Conservation (phyloP, 139 green algal species). For the Desmodesmus armatus region DNA sequence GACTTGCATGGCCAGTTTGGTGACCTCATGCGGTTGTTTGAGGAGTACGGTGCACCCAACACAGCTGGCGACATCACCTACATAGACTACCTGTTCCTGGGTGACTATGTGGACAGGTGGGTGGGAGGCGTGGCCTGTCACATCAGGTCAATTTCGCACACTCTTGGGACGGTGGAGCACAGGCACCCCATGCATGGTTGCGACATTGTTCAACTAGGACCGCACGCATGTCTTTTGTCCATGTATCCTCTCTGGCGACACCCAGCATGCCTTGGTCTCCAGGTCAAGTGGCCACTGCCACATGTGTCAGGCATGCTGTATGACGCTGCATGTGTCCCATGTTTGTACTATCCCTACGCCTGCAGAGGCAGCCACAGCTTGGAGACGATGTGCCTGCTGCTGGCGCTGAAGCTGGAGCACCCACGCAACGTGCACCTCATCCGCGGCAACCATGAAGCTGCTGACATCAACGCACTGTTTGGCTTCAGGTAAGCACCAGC, state of each 20-base stretch:
- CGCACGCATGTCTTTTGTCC: too few species aligned
- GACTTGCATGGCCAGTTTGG: slow-evolving; percentile 99
- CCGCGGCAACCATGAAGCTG: slow-evolving; percentile 97
- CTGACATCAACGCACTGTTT: slow-evolving; percentile 99
- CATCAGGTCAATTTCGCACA: too few species aligned
- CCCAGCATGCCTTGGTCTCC: too few species aligned
- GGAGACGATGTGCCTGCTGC: slow-evolving; percentile 93
- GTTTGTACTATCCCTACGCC: too few species aligned
- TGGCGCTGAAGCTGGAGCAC: slow-evolving; percentile 97
- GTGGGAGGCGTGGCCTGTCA: slow-evolving; percentile 40
- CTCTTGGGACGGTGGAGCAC: too few species aligned
- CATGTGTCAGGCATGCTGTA: background rate
- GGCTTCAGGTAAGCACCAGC: slow-evolving; percentile 81
- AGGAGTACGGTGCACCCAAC: slow-evolving; percentile 97
- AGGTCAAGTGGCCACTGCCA: too few species aligned
- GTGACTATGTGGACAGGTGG: slow-evolving; percentile 92
- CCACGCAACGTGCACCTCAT: slow-evolving; percentile 96
- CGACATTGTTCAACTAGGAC: too few species aligned
- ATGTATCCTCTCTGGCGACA: too few species aligned
- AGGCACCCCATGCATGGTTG: too few species aligned
- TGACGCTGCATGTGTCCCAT: background rate
- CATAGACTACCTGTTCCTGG: slow-evolving; percentile 97
- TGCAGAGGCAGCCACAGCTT: slow-evolving; percentile 65
- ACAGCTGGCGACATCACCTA: slow-evolving; percentile 99
- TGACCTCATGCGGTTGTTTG: slow-evolving; percentile 99